Evolutionary conservation across 495 filamentous ascomycete species (phyloP), one percentile per base, ranked within the genome.

Genomic region (Penicillium pancosmium): DNA sequence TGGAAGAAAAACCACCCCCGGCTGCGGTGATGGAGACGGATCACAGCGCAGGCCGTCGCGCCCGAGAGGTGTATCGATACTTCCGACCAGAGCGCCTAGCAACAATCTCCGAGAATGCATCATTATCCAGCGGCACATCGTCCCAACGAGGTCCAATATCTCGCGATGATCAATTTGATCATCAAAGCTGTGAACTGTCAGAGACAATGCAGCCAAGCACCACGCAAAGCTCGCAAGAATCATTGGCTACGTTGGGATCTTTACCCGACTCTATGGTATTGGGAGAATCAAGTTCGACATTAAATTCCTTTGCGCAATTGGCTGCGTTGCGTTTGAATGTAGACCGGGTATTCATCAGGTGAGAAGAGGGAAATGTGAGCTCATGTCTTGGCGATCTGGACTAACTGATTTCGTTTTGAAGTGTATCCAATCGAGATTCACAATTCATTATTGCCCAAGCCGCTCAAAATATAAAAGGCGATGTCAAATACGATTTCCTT

Each of bases 381-480:
- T 27, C 50, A 41, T 38, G 25, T 21, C 12, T 8, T 15, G n/a
- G 21, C 13, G 15, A 16, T 36, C 15, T 44, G 10, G 15, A 18
- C 41, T 18, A 35, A 19, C 53, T 64, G 12, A 44, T 18, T 1
- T 36, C 36, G 25, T 23, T 5, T 1, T 46, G 4, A 21, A 75
- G 83, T 36, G 77, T 91, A 18, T 82, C 87, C 50, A 86, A 86
- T 59, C 75, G 78, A 19, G 74, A 82, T 3, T 73, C 78, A 18
- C 82, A 86, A 64, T 85, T 82, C 49, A 82, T 85, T 38, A 68
- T 86, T 33, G 84, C 84, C 4, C 82, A 87, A 61, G 70, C 77
- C 23, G 78, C 80, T 4, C 79, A 78, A 55, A 77, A 73, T 3
- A 57, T 77, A 12, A 59, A 72, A 38, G 63, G 77, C 0, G 56